Conservation (phyloP, 192 early-diverging fungal species). For the Glomus cerebriforme region DNA sequence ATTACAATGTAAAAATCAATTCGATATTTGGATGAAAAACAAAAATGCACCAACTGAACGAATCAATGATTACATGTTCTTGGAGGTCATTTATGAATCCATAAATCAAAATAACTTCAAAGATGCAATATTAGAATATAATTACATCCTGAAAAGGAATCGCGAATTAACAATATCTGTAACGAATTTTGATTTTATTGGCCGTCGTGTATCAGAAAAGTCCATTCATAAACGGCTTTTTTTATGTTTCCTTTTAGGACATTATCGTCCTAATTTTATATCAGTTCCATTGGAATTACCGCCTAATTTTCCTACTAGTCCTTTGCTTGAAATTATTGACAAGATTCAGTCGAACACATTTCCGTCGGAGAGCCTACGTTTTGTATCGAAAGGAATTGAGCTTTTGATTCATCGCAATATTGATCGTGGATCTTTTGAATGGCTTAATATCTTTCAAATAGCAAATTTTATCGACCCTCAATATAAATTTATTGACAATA, state of each 20-base stretch:
- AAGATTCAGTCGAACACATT: not conserved
- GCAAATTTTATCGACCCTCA: not conserved
- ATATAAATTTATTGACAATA: not conserved
- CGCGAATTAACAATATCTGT: not conserved
- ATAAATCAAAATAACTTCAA: not conserved
- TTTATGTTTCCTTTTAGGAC: not conserved
- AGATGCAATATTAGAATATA: not conserved
- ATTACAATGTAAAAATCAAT: not conserved
- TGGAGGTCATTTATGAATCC: not conserved
- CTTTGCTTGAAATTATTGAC: not conserved
- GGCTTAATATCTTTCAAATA: not conserved
- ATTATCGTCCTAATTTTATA: not conserved
- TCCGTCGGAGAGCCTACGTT: not conserved
- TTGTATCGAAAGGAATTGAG: not conserved
- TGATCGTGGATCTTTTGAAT: not conserved
- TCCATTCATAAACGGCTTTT: not conserved
- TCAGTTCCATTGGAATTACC: not conserved
- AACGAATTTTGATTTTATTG: not conserved
- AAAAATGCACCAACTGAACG: not conserved
- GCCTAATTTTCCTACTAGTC: not conserved
- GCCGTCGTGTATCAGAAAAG: not conserved
- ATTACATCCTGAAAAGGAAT: not conserved
- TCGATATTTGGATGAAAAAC: not conserved
- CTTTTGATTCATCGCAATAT: not conserved
- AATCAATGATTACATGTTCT: not conserved